Evolutionary conservation across 345 rosid species (phyloP).

Genomic region (Arabis alpina): DNA sequence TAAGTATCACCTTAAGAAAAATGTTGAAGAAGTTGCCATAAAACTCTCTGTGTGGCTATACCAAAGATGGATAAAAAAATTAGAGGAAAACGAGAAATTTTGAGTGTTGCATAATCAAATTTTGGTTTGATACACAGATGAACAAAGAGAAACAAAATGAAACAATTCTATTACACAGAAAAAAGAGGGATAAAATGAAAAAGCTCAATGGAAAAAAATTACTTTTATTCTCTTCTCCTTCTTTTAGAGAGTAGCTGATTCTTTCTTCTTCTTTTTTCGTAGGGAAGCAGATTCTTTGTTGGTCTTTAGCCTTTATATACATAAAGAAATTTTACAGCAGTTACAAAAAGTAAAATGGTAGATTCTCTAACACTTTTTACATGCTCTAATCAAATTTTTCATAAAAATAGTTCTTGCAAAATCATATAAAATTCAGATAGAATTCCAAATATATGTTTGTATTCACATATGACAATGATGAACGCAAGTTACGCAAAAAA

Average conservation of each 20-base stretch:
- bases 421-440: too few species aligned
- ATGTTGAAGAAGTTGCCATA: constrained; percentile 17
- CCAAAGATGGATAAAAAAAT: not conserved
- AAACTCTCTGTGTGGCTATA: constrained; percentile 1
- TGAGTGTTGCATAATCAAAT: constrained; percentile 5
- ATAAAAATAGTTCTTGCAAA: too few species aligned
- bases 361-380: not conserved
- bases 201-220: not conserved
- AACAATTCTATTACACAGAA: not conserved
- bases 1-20: constrained; percentile 26
- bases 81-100: not conserved
- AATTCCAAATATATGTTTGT: not conserved
- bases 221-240: constrained; percentile 25
- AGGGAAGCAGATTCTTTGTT: constrained; percentile 30
- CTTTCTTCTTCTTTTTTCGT: not conserved
- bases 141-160: not conserved
- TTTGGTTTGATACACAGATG: constrained; percentile 1
- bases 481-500: not conserved
- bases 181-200: constrained; percentile 25
- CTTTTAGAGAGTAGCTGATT: constrained; percentile 46
- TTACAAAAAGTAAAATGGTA: constrained; percentile 13
- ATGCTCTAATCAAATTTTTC: not conserved
- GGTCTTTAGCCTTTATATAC: constrained; percentile 22
- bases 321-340: constrained; percentile 26
- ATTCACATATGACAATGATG: not conserved